phyloP scores from a whole-genome alignment of 2,329 filamentous ascomycete species.

The Curvularia hawaiiensis region DNA sequence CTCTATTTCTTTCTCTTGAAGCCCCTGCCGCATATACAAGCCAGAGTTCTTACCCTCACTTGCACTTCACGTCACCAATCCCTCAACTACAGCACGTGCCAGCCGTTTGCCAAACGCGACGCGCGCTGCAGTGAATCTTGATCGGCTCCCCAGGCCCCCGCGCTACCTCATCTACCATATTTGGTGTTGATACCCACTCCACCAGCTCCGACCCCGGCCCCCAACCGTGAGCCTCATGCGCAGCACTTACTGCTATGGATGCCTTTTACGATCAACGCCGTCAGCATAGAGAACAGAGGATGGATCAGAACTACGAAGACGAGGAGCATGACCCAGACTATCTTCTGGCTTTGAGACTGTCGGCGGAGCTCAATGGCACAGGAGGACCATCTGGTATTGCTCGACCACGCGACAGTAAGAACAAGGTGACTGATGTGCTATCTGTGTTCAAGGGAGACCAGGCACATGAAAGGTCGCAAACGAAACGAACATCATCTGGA shows the following conservation, averaged over 20 bases:
- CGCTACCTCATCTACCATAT: neutral
- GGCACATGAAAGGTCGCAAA: neutral
- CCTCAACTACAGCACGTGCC: neutral
- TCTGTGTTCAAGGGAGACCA: slow-evolving; percentile 11
- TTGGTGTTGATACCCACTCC: neutral
- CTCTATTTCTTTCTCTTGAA: neutral
- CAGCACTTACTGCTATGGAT: neutral
- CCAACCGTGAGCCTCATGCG: neutral
- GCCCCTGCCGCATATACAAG: too few species aligned
- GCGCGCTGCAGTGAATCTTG: neutral
- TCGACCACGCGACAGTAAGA: slow-evolving; percentile 6
- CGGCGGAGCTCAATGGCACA: slow-evolving; percentile 13
- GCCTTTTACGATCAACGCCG: neutral
- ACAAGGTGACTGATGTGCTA: slow-evolving; percentile 10
- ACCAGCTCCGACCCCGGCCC: neutral
- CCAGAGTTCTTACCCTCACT: neutral
- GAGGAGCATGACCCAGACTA: neutral
- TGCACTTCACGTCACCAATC: neutral
- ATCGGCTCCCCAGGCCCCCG: neutral
- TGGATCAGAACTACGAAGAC: neutral
- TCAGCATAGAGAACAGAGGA: neutral
- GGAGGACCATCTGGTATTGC: neutral
- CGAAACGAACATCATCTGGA: neutral
- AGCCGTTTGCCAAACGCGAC: neutral
- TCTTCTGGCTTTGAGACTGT: slow-evolving; percentile 5